These are phyloP conservation scores for Clonostachys solani DNA, from an alignment of 2,329 filamentous ascomycete species.

Conservation along the genomic window DNA sequence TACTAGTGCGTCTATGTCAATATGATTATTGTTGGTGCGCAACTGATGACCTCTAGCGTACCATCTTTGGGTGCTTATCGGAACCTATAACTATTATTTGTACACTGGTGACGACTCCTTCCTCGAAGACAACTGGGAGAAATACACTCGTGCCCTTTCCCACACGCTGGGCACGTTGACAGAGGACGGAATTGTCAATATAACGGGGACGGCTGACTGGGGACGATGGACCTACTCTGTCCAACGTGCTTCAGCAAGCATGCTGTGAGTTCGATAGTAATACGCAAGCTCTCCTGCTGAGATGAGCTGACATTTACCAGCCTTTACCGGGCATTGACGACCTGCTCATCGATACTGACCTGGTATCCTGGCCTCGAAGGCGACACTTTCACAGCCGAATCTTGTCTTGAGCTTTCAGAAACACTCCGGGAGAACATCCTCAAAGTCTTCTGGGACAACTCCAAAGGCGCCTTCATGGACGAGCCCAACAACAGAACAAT, in stretches of 20 bases:
- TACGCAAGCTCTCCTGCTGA: too few species aligned
- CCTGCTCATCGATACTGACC: neutral
- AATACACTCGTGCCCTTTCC: conserved; percentile 19
- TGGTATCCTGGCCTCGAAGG: conserved; percentile 7
- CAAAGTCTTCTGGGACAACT: conserved; percentile 39
- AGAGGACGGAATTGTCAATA: conserved; percentile 28
- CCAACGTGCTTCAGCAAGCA: neutral
- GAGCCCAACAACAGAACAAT: conserved; percentile 45
- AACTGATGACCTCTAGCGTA: conserved; percentile 11
- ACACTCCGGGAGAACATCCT: conserved; percentile 39
- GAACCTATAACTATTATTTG: conserved; percentile 50
- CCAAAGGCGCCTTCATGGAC: conserved; percentile 43
- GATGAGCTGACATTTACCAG: neutral
- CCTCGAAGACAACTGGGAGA: conserved; percentile 16
- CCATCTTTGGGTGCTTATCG: conserved; percentile 41
- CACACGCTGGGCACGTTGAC: conserved; percentile 10
- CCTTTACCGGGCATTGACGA: neutral
- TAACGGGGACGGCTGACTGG: conserved; percentile 46
- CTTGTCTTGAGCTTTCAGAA: conserved; percentile 34
- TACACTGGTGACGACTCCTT: conserved; percentile 22
- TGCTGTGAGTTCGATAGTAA: neutral
- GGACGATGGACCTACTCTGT: conserved; percentile 9
- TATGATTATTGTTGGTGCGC: neutral
- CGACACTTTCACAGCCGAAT: conserved; percentile 44
- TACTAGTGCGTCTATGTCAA: neutral